Evolutionary conservation across 2,329 filamentous ascomycete genomes (phyloP), one percentile per base, ranked within the genome.

Genomic region (Cordyceps militaris): DNA sequence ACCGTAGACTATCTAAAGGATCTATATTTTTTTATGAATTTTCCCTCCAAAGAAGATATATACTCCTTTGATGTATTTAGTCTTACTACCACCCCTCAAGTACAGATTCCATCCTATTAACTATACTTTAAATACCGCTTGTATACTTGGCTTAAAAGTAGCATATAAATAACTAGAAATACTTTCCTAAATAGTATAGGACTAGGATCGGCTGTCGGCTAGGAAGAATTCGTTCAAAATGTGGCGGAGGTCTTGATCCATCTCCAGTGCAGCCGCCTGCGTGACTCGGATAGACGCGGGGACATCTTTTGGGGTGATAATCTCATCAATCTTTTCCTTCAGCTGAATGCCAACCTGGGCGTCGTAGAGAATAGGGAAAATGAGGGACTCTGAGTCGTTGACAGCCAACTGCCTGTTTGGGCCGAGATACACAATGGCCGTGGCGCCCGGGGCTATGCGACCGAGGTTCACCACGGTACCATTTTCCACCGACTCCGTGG

Each of bases 251-350:
- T 64, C 63, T 4, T 56, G 19, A 21, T 64, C 62, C 61, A 65
- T 65, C 11, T 64, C 62, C 28, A 63, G 48, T 16, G 63, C 60
- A 30, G 63, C 61, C 3, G 61, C 46, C 58, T 62, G 59, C 4
- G 58, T 59, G 2, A 58, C 62, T 8, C 61, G 58, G 9, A 60
- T 57, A 16, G 59, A 23, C 7, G 30, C 53, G 8, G 60, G 30
- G 2, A 57, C 60, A 13, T 36, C 50, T 28, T 23, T 28, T 4
- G 50, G 24, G 14, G 38, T 57, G 43, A 64, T 56, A 16, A 62
- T 58, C 4, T 38, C 54, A 5, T 59, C 60, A 36, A 65, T 60
- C 24, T 59, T 44, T 6, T 64, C 62, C 49, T 64, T 65, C 26
- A 62, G 56, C 49, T 46, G 10, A 9, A 59, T 61, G 11, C 43